Base-by-base conservation (phyloP, 257 asterid species). In the Solanum chmielewskii region DNA sequence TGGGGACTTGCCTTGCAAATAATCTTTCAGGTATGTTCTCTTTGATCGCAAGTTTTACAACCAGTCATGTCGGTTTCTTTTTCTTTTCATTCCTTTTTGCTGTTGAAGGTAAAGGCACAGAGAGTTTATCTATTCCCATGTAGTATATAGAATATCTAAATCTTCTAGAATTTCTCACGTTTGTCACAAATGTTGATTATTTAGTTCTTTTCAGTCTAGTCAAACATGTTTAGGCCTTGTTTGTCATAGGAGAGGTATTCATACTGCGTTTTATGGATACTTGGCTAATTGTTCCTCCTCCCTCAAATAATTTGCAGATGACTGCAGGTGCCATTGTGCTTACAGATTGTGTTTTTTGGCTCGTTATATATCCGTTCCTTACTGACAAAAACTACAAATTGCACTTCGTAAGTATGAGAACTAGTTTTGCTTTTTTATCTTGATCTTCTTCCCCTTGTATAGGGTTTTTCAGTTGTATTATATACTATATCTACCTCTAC, bases 261-360 rank as follows among this genome's bases (percentile, higher is more conserved):
- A 7, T 77, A 44, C 68, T 80, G 69, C 85, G 20, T 47, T 80
- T 49, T 45, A 47, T 29, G 68, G 85, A 20, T 47, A 47, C 44
- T 10, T 80, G 42, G 69, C 45, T 80, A 49, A 80, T 49, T 47
- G 44, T 47, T 80, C 9, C 44, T 59, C 44, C 42, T 80, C 29
- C 85, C 64, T 44, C 69, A 49, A 47, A 47, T 49, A 31, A 41
- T 83, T 52, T 75, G 85, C 88, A 96, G 98, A 91, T 91, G 44
- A 91, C 94, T 88, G 95, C 94, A 88, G 98, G 98, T 86, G 98
- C 98, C 39, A 96, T 95, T 42, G 91, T 84, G 85, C 95, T 95
- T 49, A 95, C 96, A 14, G 97, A 96, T 91, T 68, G 87, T 37
- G 91, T 86, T 69, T 90, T 90, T 89, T 91, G 99, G 99, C 89